Evolutionary conservation across 2,329 filamentous ascomycete species (phyloP), one percentile per base, ranked within the genome.

Genomic region (Epichloe typhina): DNA sequence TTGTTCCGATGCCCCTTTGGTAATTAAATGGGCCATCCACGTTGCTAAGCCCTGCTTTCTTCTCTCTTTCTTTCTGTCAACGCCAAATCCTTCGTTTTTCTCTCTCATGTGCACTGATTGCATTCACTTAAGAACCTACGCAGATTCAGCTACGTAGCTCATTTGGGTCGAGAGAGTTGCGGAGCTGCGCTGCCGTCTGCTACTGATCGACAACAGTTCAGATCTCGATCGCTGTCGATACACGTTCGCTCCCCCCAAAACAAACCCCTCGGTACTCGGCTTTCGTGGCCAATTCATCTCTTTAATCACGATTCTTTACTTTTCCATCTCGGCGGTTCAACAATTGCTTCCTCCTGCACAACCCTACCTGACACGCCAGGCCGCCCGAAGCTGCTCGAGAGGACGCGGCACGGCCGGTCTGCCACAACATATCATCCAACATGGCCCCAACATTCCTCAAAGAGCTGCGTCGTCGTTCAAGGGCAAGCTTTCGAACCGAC

Each of bases 401-500:
- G 36, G 19, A 42, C 40, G 19, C 21, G 19, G 9, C 41, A 51
- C 44, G 43, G 21, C 37, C 45, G 50, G 21, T 26, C 40, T 49
- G 46, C 50, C 35, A 38, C 51, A 40, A 33, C n/a, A 23, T n/a
- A 11, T 43, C 50, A 37, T 47, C 56, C 57, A 55, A 56, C 56
- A 82, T 82, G 78, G 72, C 77, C 51, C 76, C 78, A 36, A 70
- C 83, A 42, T 87, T 94, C 62, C 75, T 93, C 60, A 87, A 81
- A 67, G 82, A 84, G 62, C 69, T 95, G 51, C 84, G 87, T 59
- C 80, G 87, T 59, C 83, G 84, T 59, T 93, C 86, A 51, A 83
- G 76, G 65, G 78, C 82, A 54, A 89, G 82, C 72, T 84, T 89
- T 68, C 80, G 77, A 53, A 82, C 80, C 46, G 76, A 78, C 40